Base-by-base conservation (phyloP, 495 filamentous ascomycete species). In the Acidomyces sp. region DNA sequence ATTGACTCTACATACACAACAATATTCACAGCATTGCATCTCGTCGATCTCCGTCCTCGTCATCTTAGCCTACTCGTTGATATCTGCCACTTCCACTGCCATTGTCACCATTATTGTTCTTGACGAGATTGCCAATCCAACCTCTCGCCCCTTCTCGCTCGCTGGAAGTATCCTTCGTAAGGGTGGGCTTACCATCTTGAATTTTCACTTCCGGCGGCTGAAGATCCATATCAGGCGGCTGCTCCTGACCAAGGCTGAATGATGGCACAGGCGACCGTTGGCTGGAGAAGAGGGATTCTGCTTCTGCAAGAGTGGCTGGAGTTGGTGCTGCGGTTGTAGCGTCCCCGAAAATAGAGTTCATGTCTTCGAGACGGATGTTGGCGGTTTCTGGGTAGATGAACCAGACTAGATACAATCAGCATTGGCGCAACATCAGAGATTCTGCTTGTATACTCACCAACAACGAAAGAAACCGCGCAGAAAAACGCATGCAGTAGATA, bases 401-500 rank as follows among this genome's bases (percentile, higher is more conserved):
- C 58, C 85, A 97, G 17, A 97, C 90, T 94, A 40, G 38, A 30
- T 42, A 15, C 2, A 35, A n/a, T 20, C 31, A n/a, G 35, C 34
- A 25, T 5, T 37, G 13, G 7, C 7, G 26, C 7, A 7, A 28
- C 7, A 28, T 13, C 26, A 28, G 26, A 28, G 7, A 13, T 7
- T 28, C 7, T 28, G 26, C 26, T 28, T 32, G 10, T 40, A 17
- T 11, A 69, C 86, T 70, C 69, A 95, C 88, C 90, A 65, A 95
- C 72, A 41, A 97, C 81, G 60, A 97, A 95, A 66, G 85, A 93
- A 47, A 84, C 75, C 32, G 82, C 88, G 58, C 90, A 97, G 62
- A 93, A 97, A 57, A 97, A 96, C 11, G 90, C 90, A 60, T 97
- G 92, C 2, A 97, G 63, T 21, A 97, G 68, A 51, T 97, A 97